Evolutionary conservation across 2,329 filamentous ascomycete species (phyloP).

Genomic region (Penicillium crustosum): DNA sequence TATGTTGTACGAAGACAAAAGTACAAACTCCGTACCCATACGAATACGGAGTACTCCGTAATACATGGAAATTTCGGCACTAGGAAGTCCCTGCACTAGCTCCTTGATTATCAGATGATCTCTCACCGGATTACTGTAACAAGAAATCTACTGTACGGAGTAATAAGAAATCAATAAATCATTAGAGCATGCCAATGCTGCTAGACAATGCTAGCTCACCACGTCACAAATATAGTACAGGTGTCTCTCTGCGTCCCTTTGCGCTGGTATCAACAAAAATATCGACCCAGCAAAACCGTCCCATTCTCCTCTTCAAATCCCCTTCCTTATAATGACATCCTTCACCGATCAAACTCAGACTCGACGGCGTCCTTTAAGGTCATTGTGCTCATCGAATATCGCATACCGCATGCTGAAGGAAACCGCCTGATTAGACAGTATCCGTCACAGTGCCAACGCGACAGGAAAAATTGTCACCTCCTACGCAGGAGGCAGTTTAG

Average conservation of each 20-base stretch:
- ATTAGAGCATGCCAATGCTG: conserved; percentile 7
- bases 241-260: neutral
- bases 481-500: conserved; percentile 43
- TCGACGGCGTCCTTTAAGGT: neutral
- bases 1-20: neutral
- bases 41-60: neutral
- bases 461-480: neutral
- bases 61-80: neutral
- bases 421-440: neutral
- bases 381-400: conserved; percentile 2
- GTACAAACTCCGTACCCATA: neutral
- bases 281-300: neutral
- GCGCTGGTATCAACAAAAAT: conserved; percentile 8
- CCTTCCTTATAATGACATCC: neutral
- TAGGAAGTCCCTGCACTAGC: neutral
- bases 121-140: neutral
- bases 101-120: conserved; percentile 4
- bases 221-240: conserved; percentile 12
- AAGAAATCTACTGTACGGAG: too few relatives aligned
- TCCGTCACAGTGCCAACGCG: neutral
- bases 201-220: neutral
- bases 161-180: conserved; percentile 8
- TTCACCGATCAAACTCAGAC: neutral
- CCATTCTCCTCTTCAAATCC: neutral
- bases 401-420: conserved; percentile 17